Percentiles rank a stretch among this genome's conserved stretches.
phyloP scores from a whole-genome alignment of 805 yeast species.

The Suhomyces sp. region DNA sequence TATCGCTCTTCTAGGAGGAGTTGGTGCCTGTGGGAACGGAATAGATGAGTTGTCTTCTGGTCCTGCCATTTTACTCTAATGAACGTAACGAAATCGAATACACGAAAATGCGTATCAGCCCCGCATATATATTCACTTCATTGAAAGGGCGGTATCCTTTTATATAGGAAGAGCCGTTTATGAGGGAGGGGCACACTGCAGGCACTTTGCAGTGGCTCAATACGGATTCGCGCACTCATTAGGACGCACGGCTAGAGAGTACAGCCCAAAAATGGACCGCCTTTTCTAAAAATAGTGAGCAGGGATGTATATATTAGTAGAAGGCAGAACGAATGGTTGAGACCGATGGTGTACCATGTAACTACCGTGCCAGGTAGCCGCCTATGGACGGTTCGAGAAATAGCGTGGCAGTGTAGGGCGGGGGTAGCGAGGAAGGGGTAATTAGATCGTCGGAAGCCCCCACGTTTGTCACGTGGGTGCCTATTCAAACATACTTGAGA shows the following conservation, averaged over 20 bases:
- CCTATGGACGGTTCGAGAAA: too few relatives aligned
- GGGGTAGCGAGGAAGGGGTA: neutral
- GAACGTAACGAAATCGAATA: neutral
- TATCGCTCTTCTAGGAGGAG: constrained; percentile 2
- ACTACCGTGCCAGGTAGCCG: too few relatives aligned
- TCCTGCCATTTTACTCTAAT: neutral
- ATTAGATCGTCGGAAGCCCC: neutral
- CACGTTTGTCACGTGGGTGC: neutral
- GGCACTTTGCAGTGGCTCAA: neutral
- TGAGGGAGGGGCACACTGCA: neutral
- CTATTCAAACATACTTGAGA: neutral
- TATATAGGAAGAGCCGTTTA: neutral
- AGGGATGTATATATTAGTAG: neutral
- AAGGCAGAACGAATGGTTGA: too few relatives aligned
- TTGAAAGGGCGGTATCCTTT: neutral
- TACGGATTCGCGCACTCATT: neutral
- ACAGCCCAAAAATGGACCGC: neutral
- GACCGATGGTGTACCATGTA: too few relatives aligned
- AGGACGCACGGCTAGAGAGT: neutral
- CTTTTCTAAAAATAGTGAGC: neutral
- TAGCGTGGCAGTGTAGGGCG: neutral
- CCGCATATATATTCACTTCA: neutral
- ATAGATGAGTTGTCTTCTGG: neutral
- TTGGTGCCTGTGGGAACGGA: neutral
- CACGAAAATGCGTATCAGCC: neutral